A percentile compares a stretch with the other conserved stretches of the same genome.
Evolutionary conservation across 2,329 filamentous ascomycete species (phyloP).

Genomic region (Alternaria hordeiaustralica): DNA sequence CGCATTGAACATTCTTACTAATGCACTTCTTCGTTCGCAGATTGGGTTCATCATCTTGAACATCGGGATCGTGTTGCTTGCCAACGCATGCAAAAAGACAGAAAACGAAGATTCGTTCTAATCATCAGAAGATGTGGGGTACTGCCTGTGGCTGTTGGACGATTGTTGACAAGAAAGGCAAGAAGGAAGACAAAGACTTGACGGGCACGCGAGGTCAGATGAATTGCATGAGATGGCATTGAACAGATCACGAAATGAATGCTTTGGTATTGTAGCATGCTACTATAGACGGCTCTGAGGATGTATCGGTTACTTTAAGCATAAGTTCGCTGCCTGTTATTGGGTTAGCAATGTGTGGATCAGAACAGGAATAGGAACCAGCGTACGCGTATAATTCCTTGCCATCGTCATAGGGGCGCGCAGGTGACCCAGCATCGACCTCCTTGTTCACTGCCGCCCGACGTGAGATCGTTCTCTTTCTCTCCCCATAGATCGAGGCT

Average conservation of each 20-base stretch:
- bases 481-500: slow-evolving; percentile 38
- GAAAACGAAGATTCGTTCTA: not conserved
- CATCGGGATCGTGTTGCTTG: not conserved
- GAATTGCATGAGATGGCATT: not conserved
- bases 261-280: not conserved
- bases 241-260: not conserved
- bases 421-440: slow-evolving; percentile 2
- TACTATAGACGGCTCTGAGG: not conserved
- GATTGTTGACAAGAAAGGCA: not conserved
- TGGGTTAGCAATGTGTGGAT: not conserved
- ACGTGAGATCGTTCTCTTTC: slow-evolving; percentile 6
- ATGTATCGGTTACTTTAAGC: not conserved
- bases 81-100: not conserved
- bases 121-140: not conserved
- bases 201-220: not conserved
- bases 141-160: not conserved
- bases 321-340: not conserved
- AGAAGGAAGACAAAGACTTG: not conserved
- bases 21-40: not conserved
- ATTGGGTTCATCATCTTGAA: not conserved
- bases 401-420: slow-evolving; percentile 9
- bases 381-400: slow-evolving; percentile 26
- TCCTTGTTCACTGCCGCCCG: slow-evolving; percentile 18
- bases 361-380: not conserved
- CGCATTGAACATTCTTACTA: not conserved